phyloP scores from a whole-genome alignment of 352 stramenopile genomes.

The Pelagophyceae sp. region DNA sequence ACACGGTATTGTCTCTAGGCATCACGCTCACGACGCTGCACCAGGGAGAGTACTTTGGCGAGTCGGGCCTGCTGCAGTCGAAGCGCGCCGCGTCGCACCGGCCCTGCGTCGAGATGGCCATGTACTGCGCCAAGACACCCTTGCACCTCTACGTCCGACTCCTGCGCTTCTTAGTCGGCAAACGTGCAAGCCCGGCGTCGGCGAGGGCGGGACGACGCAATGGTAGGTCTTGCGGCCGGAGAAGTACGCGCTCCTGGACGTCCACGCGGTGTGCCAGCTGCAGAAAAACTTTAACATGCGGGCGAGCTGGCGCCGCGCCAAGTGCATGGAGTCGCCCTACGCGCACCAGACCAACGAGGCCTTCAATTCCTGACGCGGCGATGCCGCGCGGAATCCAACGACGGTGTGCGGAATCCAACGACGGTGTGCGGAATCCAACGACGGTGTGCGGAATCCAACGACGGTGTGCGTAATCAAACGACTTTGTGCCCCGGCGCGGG shows the following conservation, averaged over 20 bases:
- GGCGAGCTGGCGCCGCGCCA: neutral
- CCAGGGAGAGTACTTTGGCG: constrained; percentile 5
- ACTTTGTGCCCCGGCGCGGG: too few relatives aligned
- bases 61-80: neutral
- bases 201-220: too few relatives aligned
- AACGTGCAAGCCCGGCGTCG: too few relatives aligned
- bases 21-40: neutral
- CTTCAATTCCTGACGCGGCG: too few relatives aligned
- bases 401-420: too few relatives aligned
- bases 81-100: neutral
- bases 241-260: neutral
- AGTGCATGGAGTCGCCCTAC: too few relatives aligned
- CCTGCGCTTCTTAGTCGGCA: too few relatives aligned
- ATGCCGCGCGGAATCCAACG: too few relatives aligned
- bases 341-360: too few relatives aligned
- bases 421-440: too few relatives aligned
- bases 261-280: neutral
- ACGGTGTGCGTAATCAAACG: too few relatives aligned
- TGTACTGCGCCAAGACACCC: neutral
- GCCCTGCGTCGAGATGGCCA: neutral
- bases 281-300: neutral
- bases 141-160: neutral
- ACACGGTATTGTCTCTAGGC: neutral
- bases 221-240: neutral
- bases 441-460: too few relatives aligned